Conservation (phyloP, 768 basidiomycete genomes). For the Pleurotus cornucopiae region DNA sequence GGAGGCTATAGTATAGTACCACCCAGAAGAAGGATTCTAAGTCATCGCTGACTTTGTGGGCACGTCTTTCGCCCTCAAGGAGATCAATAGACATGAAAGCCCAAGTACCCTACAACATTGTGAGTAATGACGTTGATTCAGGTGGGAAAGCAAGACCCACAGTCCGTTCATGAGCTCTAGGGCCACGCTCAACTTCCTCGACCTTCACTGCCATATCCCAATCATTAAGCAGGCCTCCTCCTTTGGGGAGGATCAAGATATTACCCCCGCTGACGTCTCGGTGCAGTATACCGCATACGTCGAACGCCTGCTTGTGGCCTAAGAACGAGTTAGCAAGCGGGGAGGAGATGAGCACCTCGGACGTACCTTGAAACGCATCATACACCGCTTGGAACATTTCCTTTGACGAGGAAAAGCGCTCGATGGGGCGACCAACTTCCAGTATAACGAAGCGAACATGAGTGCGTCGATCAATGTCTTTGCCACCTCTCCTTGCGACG, state of each 20-base stretch:
- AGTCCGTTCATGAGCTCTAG: slow-evolving; percentile 2
- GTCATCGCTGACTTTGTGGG: slow-evolving; percentile 14
- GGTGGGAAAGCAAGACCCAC: neutral
- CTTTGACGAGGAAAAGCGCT: neutral
- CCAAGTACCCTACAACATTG: slow-evolving; percentile 12
- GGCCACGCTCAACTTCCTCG: neutral
- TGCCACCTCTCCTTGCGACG: neutral
- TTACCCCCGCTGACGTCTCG: slow-evolving; percentile 5
- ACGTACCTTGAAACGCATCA: slow-evolving; percentile 6
- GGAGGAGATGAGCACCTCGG: neutral
- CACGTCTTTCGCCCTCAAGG: neutral
- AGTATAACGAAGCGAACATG: neutral
- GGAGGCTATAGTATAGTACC: slow-evolving; percentile 6
- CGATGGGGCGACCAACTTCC: neutral
- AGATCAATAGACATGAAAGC: slow-evolving; percentile 14
- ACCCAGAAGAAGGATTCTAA: slow-evolving; percentile 16
- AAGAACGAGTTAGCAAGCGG: neutral
- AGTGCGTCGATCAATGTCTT: neutral
- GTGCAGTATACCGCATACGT: slow-evolving; percentile 1
- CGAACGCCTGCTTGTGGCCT: slow-evolving; percentile 7
- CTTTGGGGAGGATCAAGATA: neutral
- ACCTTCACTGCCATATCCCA: slow-evolving; percentile 7
- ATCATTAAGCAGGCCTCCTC: slow-evolving; percentile 7
- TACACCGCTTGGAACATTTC: neutral
- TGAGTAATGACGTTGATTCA: too few species aligned